phyloP scores from a whole-genome alignment of 148 eudicot species.

The Arbutus unedo region DNA sequence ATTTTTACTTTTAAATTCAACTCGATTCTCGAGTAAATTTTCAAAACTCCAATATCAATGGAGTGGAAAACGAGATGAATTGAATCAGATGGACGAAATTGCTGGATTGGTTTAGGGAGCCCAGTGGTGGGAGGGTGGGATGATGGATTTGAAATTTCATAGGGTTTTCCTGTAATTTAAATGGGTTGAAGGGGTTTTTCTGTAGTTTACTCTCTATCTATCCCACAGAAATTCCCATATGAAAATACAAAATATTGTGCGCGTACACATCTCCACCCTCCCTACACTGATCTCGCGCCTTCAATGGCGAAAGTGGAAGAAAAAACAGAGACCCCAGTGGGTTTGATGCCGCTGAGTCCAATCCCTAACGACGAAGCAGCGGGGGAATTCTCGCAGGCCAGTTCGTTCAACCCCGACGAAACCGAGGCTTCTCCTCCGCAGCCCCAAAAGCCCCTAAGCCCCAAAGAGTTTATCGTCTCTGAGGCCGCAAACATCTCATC shows the following conservation, averaged over 20 bases:
- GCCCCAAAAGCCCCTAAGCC: constrained; percentile 25
- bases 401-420: constrained; percentile 30
- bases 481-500: constrained; percentile 66
- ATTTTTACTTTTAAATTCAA: too few relatives aligned
- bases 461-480: constrained; percentile 44
- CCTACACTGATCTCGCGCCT: background rate
- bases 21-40: too few relatives aligned
- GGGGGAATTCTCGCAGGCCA: constrained; percentile 23
- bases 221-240: background rate
- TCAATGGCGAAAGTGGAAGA: constrained; percentile 25
- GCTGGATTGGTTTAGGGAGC: too few relatives aligned
- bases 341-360: constrained; percentile 21
- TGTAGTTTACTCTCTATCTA: too few relatives aligned
- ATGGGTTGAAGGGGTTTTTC: too few relatives aligned
- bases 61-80: too few relatives aligned
- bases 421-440: constrained; percentile 22
- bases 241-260: background rate
- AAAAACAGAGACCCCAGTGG: constrained; percentile 19
- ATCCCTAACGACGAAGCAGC: constrained; percentile 14
- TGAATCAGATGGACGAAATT: too few relatives aligned
- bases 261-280: background rate
- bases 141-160: too few relatives aligned
- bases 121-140: too few relatives aligned
- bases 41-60: too few relatives aligned
- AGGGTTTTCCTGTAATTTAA: too few relatives aligned